Evolutionary conservation across 257 asterid genomes (phyloP).

Genomic region (Coffea eugenioides): DNA sequence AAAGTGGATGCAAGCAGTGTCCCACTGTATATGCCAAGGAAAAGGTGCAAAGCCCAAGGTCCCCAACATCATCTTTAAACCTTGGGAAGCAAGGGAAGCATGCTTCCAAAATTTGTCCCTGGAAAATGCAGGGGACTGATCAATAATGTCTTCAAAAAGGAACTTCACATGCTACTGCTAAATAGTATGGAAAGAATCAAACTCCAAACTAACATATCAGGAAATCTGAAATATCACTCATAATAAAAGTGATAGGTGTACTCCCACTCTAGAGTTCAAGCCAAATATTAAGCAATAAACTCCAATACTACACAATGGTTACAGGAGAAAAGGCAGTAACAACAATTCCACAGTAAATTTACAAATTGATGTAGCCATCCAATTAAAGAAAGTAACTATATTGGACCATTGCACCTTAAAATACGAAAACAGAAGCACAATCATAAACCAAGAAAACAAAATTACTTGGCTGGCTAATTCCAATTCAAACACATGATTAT

Average conservation of each 20-base stretch:
- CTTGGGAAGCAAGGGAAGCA: conserved; percentile 58
- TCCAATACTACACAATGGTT: background rate
- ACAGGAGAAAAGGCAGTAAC: background rate
- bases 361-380: conserved; percentile 1
- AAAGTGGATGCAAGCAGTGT: conserved; percentile 38
- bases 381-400: background rate
- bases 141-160: conserved; percentile 33
- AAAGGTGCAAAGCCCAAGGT: conserved; percentile 36
- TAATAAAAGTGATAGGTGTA: background rate
- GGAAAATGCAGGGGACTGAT: conserved; percentile 54
- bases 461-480: background rate
- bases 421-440: background rate
- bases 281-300: background rate
- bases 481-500: background rate
- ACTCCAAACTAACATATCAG: conserved; percentile 12
- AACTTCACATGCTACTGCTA: conserved; percentile 31
- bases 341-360: background rate
- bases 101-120: conserved; percentile 61
- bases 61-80: conserved; percentile 46
- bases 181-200: conserved; percentile 23
- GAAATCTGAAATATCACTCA: conserved; percentile 4
- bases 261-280: background rate
- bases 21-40: conserved; percentile 45
- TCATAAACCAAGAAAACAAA: background rate
- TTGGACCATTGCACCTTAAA: background rate